phyloP scores from a whole-genome alignment of 441 rosid species.

The Melastoma candidum region DNA sequence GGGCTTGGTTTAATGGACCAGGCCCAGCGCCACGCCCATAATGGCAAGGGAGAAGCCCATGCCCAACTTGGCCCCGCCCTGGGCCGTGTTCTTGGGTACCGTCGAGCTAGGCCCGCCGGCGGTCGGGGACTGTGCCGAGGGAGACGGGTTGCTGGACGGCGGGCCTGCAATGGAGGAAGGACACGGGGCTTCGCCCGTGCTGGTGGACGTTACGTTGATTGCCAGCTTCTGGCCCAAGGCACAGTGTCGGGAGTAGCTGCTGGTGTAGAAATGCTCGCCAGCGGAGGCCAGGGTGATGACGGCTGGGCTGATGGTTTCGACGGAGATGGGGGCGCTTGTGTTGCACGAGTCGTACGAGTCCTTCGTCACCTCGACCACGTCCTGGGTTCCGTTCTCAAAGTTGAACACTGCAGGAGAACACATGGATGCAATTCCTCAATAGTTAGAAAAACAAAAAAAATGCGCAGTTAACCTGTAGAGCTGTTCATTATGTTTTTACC shows the following conservation, averaged over 20 bases:
- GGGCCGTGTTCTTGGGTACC: constrained; percentile 19
- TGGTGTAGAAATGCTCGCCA: constrained; percentile 30
- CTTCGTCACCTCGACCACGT: constrained; percentile 26
- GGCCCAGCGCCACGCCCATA: too few relatives aligned
- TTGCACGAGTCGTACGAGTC: constrained; percentile 23
- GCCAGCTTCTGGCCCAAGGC: constrained; percentile 28
- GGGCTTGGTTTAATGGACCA: too few relatives aligned
- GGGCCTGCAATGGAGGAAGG: constrained; percentile 8
- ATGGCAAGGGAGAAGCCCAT: too few relatives aligned
- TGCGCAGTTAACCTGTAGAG: too few relatives aligned
- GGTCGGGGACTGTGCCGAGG: constrained; percentile 11
- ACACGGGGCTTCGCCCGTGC: constrained; percentile 4
- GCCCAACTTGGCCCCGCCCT: constrained; percentile 11
- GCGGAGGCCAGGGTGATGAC: constrained; percentile 21
- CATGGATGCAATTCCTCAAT: neutral
- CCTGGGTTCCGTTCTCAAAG: constrained; percentile 28
- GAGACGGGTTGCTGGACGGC: constrained; percentile 1
- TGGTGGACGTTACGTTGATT: constrained; percentile 20
- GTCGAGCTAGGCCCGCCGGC: constrained; percentile 1
- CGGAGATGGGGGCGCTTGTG: constrained; percentile 6
- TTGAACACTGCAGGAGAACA: constrained; percentile 16
- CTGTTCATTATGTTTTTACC: constrained; percentile 2
- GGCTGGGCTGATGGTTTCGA: constrained; percentile 18
- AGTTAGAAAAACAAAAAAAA: neutral
- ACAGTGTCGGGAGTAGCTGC: constrained; percentile 24